Evolutionary conservation across 805 yeast genomes (phyloP), one percentile per base, ranked within the genome.

Genomic region (Wickerhamomyces strasburgensis): DNA sequence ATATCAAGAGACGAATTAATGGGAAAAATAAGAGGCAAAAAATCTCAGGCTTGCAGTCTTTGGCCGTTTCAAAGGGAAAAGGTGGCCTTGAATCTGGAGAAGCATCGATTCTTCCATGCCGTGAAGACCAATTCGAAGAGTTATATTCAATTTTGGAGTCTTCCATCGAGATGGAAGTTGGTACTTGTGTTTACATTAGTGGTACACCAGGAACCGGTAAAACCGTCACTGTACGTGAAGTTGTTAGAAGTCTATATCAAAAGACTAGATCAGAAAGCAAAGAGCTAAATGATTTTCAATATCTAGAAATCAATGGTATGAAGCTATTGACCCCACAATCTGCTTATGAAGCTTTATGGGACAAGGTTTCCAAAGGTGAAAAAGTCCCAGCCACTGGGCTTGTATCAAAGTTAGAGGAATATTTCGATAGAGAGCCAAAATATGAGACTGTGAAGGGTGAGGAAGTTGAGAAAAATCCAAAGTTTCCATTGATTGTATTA

Each of bases 181-280:
- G 98, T 0, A 73, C 89, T 6, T 86, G 96, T 47, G 61, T 93
- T 5, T 93, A 89, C 55, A 78, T 93, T 9, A 86, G 96, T 59
- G 99, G 99, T 4, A 87, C 96, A 0, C 98, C 99, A 0, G 99
- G 99, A 7, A 90, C 94, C 2, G 98, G 98, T 10, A 93, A 93
- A 56, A 90, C 98, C 0, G 93, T 95, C 4, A 90, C 98, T 0
- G 79, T 90, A 3, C 64, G 95, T 37, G 95, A 88, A 52, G 97
- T 84, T 0, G 72, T 93, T 18, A 71, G 76, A 24, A 87, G 83
- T 50, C 60, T 93, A 25, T 69, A 72, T 30, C 53, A 58, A 13
- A 61, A 62, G n/a, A 8, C 25, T 11, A 21, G 11, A 11, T 52
- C 58, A 8, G 51, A 52, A n/a, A 65, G 58, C 11, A 61, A 59